Conservation (phyloP, 306 rosid species). For the Pterocarpus santalinus region DNA sequence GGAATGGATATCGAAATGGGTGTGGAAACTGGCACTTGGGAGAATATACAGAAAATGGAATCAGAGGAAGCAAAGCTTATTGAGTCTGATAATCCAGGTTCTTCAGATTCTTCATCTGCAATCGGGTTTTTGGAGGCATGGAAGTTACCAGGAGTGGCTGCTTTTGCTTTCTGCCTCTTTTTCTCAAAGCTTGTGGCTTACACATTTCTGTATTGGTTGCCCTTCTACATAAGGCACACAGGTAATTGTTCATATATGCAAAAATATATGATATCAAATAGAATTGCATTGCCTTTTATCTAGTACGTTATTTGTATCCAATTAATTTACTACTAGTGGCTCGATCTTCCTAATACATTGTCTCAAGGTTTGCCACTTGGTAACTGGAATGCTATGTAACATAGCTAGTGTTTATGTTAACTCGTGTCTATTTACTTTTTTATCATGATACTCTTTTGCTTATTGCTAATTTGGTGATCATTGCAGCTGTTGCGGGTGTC, state of each 20-base stretch:
- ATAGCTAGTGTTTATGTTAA: constrained; percentile 4
- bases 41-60: constrained; percentile 56
- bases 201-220: constrained; percentile 92
- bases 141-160: constrained; percentile 89
- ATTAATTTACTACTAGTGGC: background rate
- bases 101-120: constrained; percentile 69
- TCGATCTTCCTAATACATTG: constrained; percentile 3
- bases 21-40: constrained; percentile 46
- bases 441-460: constrained; percentile 10
- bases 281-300: constrained; percentile 11
- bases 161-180: constrained; percentile 85
- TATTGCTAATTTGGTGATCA: constrained; percentile 13
- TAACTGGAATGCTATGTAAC: constrained; percentile 11
- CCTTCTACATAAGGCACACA: constrained; percentile 88
- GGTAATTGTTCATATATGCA: constrained; percentile 43
- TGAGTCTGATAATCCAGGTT: constrained; percentile 44
- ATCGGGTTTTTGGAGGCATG: constrained; percentile 97
- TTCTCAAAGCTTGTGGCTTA: constrained; percentile 96
- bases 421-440: background rate
- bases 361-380: constrained; percentile 14
- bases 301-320: background rate
- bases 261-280: constrained; percentile 34
- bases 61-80: constrained; percentile 79
- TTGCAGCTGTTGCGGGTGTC: constrained; percentile 86
- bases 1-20: constrained; percentile 67